Percentiles rank a stretch among this genome's conserved stretches.
Evolutionary conservation across 1,139 yeast species (phyloP).

Genomic region (Pichia sp.): DNA sequence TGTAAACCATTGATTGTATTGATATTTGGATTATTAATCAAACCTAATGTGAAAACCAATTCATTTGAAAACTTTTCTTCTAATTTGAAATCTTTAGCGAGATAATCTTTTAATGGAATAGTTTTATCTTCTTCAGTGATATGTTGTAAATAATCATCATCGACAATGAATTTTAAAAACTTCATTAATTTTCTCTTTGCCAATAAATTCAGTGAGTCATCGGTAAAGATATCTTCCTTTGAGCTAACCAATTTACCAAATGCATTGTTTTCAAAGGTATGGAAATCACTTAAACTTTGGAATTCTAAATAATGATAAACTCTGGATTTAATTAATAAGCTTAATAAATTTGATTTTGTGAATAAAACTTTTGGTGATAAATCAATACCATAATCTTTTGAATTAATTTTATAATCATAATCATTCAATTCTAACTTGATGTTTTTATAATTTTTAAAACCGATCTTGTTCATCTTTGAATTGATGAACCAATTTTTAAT

Average conservation of each 20-base stretch:
- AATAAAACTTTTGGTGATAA: slow-evolving; percentile 86
- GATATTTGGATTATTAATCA: slow-evolving; percentile 59
- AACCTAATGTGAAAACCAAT: slow-evolving; percentile 81
- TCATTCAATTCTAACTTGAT: slow-evolving; percentile 75
- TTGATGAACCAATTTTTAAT: slow-evolving; percentile 73
- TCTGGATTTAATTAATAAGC: slow-evolving; percentile 74
- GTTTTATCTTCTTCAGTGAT: not conserved
- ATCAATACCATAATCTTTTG: slow-evolving; percentile 84
- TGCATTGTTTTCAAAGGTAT: slow-evolving; percentile 85
- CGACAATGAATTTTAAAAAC: slow-evolving; percentile 84
- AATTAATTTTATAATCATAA: slow-evolving; percentile 46
- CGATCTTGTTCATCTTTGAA: slow-evolving; percentile 43
- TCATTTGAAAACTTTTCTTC: slow-evolving; percentile 77
- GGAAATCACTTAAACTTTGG: slow-evolving; percentile 85
- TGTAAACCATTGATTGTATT: slow-evolving; percentile 73
- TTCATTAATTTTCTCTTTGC: slow-evolving; percentile 89
- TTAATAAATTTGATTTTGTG: slow-evolving; percentile 81
- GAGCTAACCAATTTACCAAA: slow-evolving; percentile 83
- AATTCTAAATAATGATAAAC: slow-evolving; percentile 92
- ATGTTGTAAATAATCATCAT: slow-evolving; percentile 35
- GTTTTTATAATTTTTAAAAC: slow-evolving; percentile 49
- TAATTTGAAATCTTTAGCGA: slow-evolving; percentile 57
- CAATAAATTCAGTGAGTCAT: slow-evolving; percentile 70
- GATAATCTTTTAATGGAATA: slow-evolving; percentile 47
- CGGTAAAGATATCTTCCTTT: slow-evolving; percentile 92